Percentiles rank a stretch among this genome's conserved stretches.
These are phyloP conservation scores for Microbotryum lychnidis-dioicae DNA, from an alignment of 1,284 basidiomycete species.

Conservation along the genomic window DNA sequence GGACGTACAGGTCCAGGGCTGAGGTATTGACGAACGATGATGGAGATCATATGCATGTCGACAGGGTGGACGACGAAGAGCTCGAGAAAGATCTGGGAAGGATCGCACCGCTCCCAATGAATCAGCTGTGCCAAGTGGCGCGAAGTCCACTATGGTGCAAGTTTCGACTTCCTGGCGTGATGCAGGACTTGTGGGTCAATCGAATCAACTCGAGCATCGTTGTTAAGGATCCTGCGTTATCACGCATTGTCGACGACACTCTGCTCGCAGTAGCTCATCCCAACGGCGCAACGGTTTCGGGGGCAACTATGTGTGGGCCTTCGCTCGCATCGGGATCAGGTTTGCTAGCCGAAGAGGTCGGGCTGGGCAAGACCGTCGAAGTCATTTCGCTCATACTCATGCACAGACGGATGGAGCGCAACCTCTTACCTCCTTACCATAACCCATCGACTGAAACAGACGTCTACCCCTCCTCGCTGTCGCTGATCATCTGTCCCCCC, in stretches of 20 bases:
- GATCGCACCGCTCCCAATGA: constrained; percentile 4
- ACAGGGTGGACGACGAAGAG: constrained; percentile 1
- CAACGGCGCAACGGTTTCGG: not conserved
- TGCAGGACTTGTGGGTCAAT: constrained; percentile 12
- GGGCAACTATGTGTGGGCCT: not conserved
- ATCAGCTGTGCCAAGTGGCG: not conserved
- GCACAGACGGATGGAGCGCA: constrained; percentile 17
- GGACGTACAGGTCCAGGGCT: constrained; percentile 1
- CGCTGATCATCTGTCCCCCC: constrained; percentile 31
- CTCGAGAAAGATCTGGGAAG: not conserved
- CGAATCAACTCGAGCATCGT: constrained; percentile 5
- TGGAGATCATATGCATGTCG: not conserved
- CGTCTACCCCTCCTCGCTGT: constrained; percentile 29
- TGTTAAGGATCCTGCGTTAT: not conserved
- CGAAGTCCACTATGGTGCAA: constrained; percentile 28
- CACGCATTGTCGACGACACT: not conserved
- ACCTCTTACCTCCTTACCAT: constrained; percentile 19
- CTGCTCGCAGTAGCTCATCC: not conserved
- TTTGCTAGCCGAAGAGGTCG: constrained; percentile 40
- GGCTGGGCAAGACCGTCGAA: constrained; percentile 43
- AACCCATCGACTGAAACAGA: constrained; percentile 19
- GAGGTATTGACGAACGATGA: not conserved
- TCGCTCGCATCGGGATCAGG: constrained; percentile 5
- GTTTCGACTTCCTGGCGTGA: constrained; percentile 1
- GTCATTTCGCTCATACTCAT: constrained; percentile 38